Evolutionary conservation across 2,329 filamentous ascomycete species (phyloP), one percentile per base, ranked within the genome.

Genomic region (Botryotinia globosa): DNA sequence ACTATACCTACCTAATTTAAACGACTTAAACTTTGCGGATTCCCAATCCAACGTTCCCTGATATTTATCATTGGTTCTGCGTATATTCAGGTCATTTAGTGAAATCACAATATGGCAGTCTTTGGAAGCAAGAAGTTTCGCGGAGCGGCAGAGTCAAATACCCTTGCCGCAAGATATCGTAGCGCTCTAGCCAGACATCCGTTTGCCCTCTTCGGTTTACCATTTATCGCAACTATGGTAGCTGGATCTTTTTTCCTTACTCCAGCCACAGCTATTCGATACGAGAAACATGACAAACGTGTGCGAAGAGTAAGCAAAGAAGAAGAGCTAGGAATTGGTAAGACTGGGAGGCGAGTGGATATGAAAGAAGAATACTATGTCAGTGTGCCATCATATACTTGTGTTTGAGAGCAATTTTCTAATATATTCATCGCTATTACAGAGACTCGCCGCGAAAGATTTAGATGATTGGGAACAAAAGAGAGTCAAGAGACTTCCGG

Each of bases 381-480:
- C 80, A 82, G 92, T 88, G 72, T 39, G 56, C 34, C 58, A 25
- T 37, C 56, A 51, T 20, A 29, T 25, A 32, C 42, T 39, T 25
- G 4, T 56, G 34, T 3, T 56, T 32, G 37, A 7, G n/a, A 61
- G 66, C 9, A 12, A 68, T 45, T 58, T 44, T 25, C 71, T 70
- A 68, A 74, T 77, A 74, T 76, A 74, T 76, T 51, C 29, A 72
- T 45, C 66, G 63, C n/a, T 29, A 61, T 29, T 59, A 73, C 82
- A 96, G 92, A 89, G 90, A 83, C 85, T 93, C 56, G 92, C 93
- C 77, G 92, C 93, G 45, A 97, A 97, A 82, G 96, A 98, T 80
- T 84, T 98, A 74, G 95, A 99, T 79, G 88, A 94, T 80, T 99
- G 96, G 96, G 95, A 98, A 82, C 96, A 98, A 83, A 97, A 96